Evolutionary conservation across 352 stramenopile species (phyloP).

Genomic region (Pythium oligandrum): DNA sequence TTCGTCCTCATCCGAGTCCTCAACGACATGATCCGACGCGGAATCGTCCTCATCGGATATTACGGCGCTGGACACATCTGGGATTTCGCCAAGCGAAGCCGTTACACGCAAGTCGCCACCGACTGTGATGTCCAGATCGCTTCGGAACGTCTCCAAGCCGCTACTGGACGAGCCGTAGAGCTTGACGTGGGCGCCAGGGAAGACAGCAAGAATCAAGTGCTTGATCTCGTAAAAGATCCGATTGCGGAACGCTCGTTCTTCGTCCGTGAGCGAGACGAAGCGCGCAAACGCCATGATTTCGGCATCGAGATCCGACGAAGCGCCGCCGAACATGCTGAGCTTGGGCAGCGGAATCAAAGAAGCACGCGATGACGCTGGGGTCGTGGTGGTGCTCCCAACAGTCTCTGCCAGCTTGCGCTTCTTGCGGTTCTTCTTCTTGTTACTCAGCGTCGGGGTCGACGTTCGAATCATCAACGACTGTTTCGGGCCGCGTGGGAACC

Average conservation of each 20-base stretch:
- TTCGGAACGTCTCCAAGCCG: conserved; percentile 67
- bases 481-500: too few species aligned
- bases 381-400: too few species aligned
- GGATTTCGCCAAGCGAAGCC: too few species aligned
- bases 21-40: background rate
- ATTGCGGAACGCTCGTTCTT: conserved; percentile 34
- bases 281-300: conserved; percentile 43
- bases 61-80: too few species aligned
- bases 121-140: conserved; percentile 70
- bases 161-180: conserved; percentile 72
- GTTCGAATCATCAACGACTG: too few species aligned
- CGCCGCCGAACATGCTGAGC: too few species aligned
- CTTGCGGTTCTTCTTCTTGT: too few species aligned
- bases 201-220: conserved; percentile 32
- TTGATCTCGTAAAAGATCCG: conserved; percentile 42
- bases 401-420: too few species aligned
- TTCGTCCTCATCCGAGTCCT: conserved; percentile 19
- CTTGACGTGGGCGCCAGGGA: conserved; percentile 38
- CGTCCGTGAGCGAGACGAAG: conserved; percentile 36
- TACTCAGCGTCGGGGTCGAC: too few species aligned
- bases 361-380: too few species aligned
- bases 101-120: conserved; percentile 7
- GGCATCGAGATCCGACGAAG: conserved; percentile 20
- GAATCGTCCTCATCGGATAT: conserved; percentile 6
- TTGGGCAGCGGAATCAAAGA: too few species aligned